Conservation (phyloP, 179 eudicot species). For the Sideroxylon spinosum region DNA sequence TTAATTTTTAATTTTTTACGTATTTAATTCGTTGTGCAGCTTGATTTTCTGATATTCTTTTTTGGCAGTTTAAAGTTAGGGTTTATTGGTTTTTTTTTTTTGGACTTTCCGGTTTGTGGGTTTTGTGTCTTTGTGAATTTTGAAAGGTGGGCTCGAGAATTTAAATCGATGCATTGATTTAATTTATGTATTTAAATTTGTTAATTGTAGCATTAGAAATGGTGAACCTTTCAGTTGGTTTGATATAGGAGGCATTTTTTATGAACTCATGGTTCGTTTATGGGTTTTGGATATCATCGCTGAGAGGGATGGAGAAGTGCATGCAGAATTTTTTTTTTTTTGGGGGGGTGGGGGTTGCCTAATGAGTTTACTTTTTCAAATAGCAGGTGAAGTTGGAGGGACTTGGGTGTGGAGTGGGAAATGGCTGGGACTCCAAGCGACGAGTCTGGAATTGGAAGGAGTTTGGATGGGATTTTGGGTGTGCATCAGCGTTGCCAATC, state of each 20-base stretch:
- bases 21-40: not conserved
- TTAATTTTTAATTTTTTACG: not conserved
- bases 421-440: constrained; percentile 70
- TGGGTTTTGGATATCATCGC: not conserved
- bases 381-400: constrained; percentile 37
- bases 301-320: not conserved
- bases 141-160: not conserved
- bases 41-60: not conserved
- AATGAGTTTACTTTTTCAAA: not conserved
- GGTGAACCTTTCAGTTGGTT: not conserved
- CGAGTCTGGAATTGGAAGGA: constrained; percentile 54
- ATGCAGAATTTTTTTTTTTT: not conserved
- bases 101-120: not conserved
- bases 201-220: not conserved
- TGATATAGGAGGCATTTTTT: not conserved
- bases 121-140: not conserved
- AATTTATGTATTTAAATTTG: not conserved
- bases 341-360: not conserved
- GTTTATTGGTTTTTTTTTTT: constrained; percentile 4
- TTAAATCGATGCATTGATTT: not conserved
- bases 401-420: constrained; percentile 27
- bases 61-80: not conserved
- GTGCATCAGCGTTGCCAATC: constrained; percentile 44
- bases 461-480: constrained; percentile 23
- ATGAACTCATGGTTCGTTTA: not conserved